Conservation (phyloP, 1,284 basidiomycete genomes). For the Ganoderma lingzhi region DNA sequence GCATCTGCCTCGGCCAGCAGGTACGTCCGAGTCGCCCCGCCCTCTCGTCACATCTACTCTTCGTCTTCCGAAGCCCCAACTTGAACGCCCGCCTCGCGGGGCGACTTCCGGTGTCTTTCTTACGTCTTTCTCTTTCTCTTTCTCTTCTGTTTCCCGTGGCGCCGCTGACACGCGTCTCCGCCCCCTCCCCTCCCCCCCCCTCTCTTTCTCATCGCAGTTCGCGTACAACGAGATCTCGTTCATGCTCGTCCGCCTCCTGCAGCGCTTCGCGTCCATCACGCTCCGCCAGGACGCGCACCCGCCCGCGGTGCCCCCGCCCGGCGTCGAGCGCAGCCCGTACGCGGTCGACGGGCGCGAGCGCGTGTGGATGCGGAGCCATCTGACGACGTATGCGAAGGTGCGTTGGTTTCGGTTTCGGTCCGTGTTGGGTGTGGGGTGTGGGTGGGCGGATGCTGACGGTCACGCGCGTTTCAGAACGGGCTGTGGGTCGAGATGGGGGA, state of each 20-base stretch:
- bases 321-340: slow-evolving; percentile 30
- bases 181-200: too few species aligned
- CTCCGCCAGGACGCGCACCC: slow-evolving; percentile 49
- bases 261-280: slow-evolving; percentile 58
- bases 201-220: slow-evolving; percentile 49
- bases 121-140: too few species aligned
- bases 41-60: too few species aligned
- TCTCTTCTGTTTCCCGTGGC: neutral
- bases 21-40: too few species aligned
- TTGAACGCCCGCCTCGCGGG: too few species aligned
- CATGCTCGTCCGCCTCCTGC: slow-evolving; percentile 70
- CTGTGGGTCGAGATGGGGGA: slow-evolving; percentile 24
- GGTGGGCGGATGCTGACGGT: too few species aligned
- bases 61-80: too few species aligned
- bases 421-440: too few species aligned
- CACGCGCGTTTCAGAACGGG: slow-evolving; percentile 21
- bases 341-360: slow-evolving; percentile 54
- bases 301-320: slow-evolving; percentile 39
- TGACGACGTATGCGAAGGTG: slow-evolving; percentile 63
- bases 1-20: too few species aligned
- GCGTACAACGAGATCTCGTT: slow-evolving; percentile 77
- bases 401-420: slow-evolving; percentile 28
- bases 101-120: too few species aligned
- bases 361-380: slow-evolving; percentile 59
- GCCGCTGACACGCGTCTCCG: neutral